Percentiles rank a stretch among this genome's conserved stretches.
Evolutionary conservation across 1,284 basidiomycete genomes (phyloP).

Genomic region (Microbotryomycetes sp.): DNA sequence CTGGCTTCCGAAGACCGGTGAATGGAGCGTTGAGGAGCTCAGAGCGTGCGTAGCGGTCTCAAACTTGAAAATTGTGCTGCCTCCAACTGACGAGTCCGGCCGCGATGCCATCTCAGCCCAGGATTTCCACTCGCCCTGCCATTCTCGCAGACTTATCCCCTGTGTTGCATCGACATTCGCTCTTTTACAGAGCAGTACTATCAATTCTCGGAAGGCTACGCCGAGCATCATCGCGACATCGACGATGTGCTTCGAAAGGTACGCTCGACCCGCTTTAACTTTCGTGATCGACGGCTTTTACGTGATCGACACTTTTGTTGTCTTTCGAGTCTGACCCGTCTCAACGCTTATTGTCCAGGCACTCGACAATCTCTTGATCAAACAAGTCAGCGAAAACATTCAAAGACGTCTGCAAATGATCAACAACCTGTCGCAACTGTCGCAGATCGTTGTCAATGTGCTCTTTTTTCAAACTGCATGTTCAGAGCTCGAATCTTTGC

Average conservation of each 20-base stretch:
- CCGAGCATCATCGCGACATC: conserved; percentile 82
- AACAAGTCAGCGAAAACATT: conserved; percentile 73
- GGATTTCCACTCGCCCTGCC: conserved; percentile 71
- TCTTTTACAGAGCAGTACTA: conserved; percentile 94
- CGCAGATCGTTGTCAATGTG: conserved; percentile 87
- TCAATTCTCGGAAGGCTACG: conserved; percentile 89
- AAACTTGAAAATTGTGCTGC: too few species aligned
- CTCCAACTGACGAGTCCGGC: neutral
- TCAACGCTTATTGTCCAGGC: conserved; percentile 51
- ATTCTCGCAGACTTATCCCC: conserved; percentile 91
- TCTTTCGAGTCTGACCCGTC: neutral
- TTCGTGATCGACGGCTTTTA: too few species aligned
- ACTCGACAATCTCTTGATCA: conserved; percentile 74
- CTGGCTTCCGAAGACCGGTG: conserved; percentile 65
- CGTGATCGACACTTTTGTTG: neutral
- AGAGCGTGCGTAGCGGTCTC: conserved; percentile 17
- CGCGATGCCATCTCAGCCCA: conserved; percentile 55
- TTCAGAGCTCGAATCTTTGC: conserved; percentile 73
- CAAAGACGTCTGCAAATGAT: conserved; percentile 57
- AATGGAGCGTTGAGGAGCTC: conserved; percentile 31
- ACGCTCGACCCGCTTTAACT: conserved; percentile 16
- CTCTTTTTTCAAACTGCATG: conserved; percentile 88
- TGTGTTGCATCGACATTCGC: conserved; percentile 93
- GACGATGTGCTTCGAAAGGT: conserved; percentile 88
- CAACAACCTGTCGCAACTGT: conserved; percentile 83